These are phyloP conservation scores for Lactifluus hygrophoroides DNA, from an alignment of 768 basidiomycete genomes.

Conservation along the genomic window DNA sequence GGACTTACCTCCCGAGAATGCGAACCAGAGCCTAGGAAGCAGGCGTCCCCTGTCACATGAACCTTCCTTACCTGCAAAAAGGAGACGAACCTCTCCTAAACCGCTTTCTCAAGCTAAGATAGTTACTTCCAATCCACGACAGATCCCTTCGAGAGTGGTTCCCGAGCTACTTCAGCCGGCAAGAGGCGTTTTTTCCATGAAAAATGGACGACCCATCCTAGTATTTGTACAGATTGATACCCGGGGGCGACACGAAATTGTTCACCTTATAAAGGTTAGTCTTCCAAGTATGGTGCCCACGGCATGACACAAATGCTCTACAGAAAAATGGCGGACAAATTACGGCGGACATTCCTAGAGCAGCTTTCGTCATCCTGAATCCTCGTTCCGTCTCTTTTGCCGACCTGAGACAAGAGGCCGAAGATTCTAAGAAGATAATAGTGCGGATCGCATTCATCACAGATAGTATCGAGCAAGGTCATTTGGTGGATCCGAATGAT, in stretches of 20 bases:
- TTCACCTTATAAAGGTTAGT: constrained; percentile 45
- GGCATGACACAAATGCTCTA: background rate
- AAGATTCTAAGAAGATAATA: constrained; percentile 33
- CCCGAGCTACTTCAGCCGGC: constrained; percentile 2
- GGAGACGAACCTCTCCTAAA: background rate
- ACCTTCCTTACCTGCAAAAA: background rate
- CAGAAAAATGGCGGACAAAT: constrained; percentile 65
- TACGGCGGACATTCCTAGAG: constrained; percentile 40
- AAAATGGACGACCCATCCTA: constrained; percentile 31
- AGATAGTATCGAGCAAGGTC: constrained; percentile 40
- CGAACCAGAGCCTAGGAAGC: background rate
- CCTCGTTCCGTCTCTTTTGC: constrained; percentile 42
- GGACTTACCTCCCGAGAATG: background rate
- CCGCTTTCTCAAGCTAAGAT: background rate
- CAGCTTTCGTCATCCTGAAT: constrained; percentile 55
- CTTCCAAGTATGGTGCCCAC: background rate
- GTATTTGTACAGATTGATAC: constrained; percentile 63
- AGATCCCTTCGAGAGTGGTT: background rate
- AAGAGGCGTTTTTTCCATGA: constrained; percentile 36
- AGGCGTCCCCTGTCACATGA: background rate
- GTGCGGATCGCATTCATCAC: constrained; percentile 46
- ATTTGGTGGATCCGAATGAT: constrained; percentile 35
- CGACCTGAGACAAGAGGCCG: constrained; percentile 35
- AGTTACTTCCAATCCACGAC: background rate
- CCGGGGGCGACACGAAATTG: constrained; percentile 40